A percentile compares a stretch with the other conserved stretches of the same genome.
Evolutionary conservation across 345 rosid genomes (phyloP).

Genomic region (Lenwebbia sp.): DNA sequence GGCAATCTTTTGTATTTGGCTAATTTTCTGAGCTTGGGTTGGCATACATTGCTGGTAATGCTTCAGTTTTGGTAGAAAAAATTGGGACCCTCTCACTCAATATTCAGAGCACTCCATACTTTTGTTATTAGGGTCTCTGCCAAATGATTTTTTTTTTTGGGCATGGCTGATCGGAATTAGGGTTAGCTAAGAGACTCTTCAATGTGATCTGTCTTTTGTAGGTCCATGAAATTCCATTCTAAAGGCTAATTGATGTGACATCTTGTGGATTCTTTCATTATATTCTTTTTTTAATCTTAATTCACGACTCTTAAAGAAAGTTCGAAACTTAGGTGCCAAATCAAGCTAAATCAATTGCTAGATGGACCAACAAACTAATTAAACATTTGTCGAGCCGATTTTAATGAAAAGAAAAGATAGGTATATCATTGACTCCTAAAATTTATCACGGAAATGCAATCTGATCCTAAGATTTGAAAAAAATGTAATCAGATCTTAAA

Average conservation of each 20-base stretch:
- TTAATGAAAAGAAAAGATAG: background rate
- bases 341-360: background rate
- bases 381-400: background rate
- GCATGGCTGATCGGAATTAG: background rate
- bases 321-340: background rate
- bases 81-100: background rate
- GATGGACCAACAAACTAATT: background rate
- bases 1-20: background rate
- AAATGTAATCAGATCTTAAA: too few relatives aligned
- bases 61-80: background rate
- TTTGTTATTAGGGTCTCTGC: background rate
- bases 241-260: background rate
- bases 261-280: background rate
- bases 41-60: background rate
- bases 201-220: background rate
- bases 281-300: background rate
- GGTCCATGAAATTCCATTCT: background rate
- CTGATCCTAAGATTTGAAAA: too few relatives aligned
- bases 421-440: background rate
- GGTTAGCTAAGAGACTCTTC: background rate
- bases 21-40: background rate
- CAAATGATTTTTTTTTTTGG: background rate
- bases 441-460: too few relatives aligned
- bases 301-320: background rate
- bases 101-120: background rate